These are phyloP conservation scores for Juncus effusus DNA, from an alignment of 176 grass and related monocot species.

Conservation along the genomic window DNA sequence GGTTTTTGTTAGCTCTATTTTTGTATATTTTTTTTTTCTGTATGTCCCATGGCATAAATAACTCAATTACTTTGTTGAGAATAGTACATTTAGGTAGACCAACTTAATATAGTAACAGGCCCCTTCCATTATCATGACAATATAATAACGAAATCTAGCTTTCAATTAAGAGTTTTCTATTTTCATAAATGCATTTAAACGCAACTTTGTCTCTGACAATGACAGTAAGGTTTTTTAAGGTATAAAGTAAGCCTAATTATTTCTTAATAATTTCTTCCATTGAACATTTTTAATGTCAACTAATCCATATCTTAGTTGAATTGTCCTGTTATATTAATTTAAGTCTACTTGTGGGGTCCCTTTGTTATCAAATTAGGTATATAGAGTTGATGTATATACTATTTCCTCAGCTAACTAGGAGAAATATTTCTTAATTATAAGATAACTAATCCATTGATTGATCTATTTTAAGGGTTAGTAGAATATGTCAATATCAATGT, in stretches of 20 bases:
- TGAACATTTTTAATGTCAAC: slow-evolving; percentile 19
- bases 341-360: slow-evolving; percentile 13
- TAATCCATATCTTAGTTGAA: slow-evolving; percentile 27
- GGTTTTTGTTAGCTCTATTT: not conserved
- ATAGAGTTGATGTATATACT: slow-evolving; percentile 18
- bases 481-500: slow-evolving; percentile 21
- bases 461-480: slow-evolving; percentile 10
- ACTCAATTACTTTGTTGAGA: slow-evolving; percentile 16
- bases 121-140: slow-evolving; percentile 10
- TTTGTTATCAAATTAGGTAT: slow-evolving; percentile 31
- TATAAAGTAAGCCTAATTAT: slow-evolving; percentile 18
- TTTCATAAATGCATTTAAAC: slow-evolving; percentile 18
- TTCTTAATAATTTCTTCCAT: not conserved
- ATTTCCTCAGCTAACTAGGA: slow-evolving; percentile 31
- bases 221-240: slow-evolving; percentile 13
- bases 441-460: slow-evolving; percentile 34
- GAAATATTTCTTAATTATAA: slow-evolving; percentile 30
- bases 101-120: slow-evolving; percentile 25
- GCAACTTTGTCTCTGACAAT: slow-evolving; percentile 18
- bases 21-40: not conserved
- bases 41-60: not conserved
- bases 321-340: slow-evolving; percentile 22
- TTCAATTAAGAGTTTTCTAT: slow-evolving; percentile 23
- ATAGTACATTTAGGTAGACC: slow-evolving; percentile 18
- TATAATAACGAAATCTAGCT: slow-evolving; percentile 13